Base-by-base conservation (phyloP, 1,284 basidiomycete species). In the Ganoderma multipileum region DNA sequence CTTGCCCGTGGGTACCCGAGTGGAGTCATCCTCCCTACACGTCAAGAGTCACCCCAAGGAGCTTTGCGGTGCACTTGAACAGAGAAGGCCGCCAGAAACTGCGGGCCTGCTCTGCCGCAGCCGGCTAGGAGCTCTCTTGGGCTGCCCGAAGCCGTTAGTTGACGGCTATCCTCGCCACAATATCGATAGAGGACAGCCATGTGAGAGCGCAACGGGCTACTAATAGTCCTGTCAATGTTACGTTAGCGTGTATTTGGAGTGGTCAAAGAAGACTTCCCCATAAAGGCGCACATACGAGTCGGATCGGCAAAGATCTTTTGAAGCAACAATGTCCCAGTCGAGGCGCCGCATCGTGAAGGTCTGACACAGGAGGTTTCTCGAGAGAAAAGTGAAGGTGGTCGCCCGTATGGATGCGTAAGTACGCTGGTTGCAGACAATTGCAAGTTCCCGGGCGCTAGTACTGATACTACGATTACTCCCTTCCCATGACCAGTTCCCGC, bases 61-160 rank as follows among this genome's bases (percentile, higher is more conserved):
- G 2, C 23, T 50, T 50, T 47, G 44, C 44, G n/a, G 44, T 47
- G 44, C 44, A 47, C n/a, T 47, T 42, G 18, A 20, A 42, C 20
- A 20, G 41, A 42, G 44, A 50, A 52, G 47, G 47, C 47, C n/a
- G 20, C n/a, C 5, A 23, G 11, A 47, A n/a, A 47, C 44, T 52
- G 47, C 47, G 47, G 47, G 47, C 47, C 23, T 52, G 11, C 47
- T 52, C 47, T 52, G 47, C 47, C 47, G 47, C 47, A 52, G 47
- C 5, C 6, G 47, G 12, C 47, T 50, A 26, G 47, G 23, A 50
- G 47, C 47, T 14, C 23, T 26, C 8, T 52, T 26, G 12, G 23
- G 14, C 47, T 52, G 47, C 11, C 3, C 3, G 47, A 14, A 12
- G 47, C 44, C 11, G 44, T n/a, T 47, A 44, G n/a, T 50, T 23